Percentiles rank a stretch among this genome's conserved stretches.
These are phyloP conservation scores for Candida buenavistaensis DNA, from an alignment of 1,139 yeast species.

Conservation along the genomic window DNA sequence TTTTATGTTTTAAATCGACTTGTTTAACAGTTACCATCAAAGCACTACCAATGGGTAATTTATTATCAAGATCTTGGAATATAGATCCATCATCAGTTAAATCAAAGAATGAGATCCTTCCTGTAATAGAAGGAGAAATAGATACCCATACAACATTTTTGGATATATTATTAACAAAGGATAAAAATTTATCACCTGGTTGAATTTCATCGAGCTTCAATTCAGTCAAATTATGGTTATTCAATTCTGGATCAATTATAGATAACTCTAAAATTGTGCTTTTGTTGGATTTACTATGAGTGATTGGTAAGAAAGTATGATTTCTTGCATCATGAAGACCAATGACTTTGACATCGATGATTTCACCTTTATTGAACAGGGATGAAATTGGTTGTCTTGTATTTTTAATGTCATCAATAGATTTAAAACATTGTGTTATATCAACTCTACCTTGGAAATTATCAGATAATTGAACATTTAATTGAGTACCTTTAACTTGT, in stretches of 20 bases:
- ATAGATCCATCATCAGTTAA: conserved; percentile 55
- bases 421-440: conserved; percentile 66
- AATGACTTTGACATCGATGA: conserved; percentile 62
- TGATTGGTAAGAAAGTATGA: conserved; percentile 67
- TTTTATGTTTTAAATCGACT: conserved; percentile 53
- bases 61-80: conserved; percentile 52
- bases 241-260: conserved; percentile 38
- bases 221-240: conserved; percentile 23
- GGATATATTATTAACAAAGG: conserved; percentile 55
- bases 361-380: conserved; percentile 58
- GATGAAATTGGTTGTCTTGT: conserved; percentile 54
- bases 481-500: conserved; percentile 69
- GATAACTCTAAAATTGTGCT: conserved; percentile 67
- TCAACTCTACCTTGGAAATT: conserved; percentile 81
- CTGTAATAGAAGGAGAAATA: conserved; percentile 66
- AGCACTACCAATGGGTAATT: conserved; percentile 72
- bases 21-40: conserved; percentile 57
- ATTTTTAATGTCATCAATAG: conserved; percentile 56
- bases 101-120: conserved; percentile 68
- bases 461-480: conserved; percentile 76
- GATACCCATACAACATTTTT: conserved; percentile 66
- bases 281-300: conserved; percentile 56
- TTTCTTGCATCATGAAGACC: conserved; percentile 78
- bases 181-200: conserved; percentile 45
- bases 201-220: conserved; percentile 39